Conservation (phyloP, 2,329 filamentous ascomycete genomes). For the Incumbomyces delicatus region DNA sequence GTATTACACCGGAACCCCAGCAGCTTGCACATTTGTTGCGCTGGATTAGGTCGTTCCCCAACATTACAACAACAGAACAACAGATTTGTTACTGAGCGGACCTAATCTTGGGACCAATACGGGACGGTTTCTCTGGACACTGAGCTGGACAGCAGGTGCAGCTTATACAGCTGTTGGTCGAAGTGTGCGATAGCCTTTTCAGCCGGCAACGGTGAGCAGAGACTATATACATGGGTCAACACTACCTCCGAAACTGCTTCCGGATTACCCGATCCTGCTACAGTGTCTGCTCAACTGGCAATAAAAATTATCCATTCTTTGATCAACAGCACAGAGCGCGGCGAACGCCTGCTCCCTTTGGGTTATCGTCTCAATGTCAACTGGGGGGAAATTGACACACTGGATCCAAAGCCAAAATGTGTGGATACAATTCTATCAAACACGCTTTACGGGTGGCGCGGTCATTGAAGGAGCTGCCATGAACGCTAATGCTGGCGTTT, state of each 20-base stretch:
- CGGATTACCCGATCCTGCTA: slow-evolving; percentile 32
- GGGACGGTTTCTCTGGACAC: slow-evolving; percentile 45
- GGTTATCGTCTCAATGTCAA: slow-evolving; percentile 46
- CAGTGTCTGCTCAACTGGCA: slow-evolving; percentile 33
- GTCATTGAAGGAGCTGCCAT: slow-evolving; percentile 38
- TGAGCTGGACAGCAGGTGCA: slow-evolving; percentile 42
- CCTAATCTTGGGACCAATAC: slow-evolving; percentile 49
- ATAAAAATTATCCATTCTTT: slow-evolving; percentile 38
- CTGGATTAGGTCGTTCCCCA: slow-evolving; percentile 47
- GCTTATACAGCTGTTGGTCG: slow-evolving; percentile 43
- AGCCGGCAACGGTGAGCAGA: slow-evolving; percentile 33
- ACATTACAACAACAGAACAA: slow-evolving; percentile 39
- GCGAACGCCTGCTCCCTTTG: slow-evolving; percentile 31
- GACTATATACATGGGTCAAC: slow-evolving; percentile 38
- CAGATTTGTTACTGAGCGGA: slow-evolving; percentile 46
- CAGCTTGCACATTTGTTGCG: slow-evolving; percentile 46
- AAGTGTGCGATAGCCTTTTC: slow-evolving; percentile 42
- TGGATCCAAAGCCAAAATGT: slow-evolving; percentile 28
- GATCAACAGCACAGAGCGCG: slow-evolving; percentile 28
- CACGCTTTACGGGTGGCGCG: slow-evolving; percentile 41
- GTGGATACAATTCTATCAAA: slow-evolving; percentile 37
- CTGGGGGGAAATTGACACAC: slow-evolving; percentile 35
- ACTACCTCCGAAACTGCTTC: slow-evolving; percentile 20
- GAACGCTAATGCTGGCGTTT: slow-evolving; percentile 35
- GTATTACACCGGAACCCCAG: slow-evolving; percentile 53